These are phyloP conservation scores for Pseudozyma pruni DNA, from an alignment of 1,284 basidiomycete species.

Conservation along the genomic window DNA sequence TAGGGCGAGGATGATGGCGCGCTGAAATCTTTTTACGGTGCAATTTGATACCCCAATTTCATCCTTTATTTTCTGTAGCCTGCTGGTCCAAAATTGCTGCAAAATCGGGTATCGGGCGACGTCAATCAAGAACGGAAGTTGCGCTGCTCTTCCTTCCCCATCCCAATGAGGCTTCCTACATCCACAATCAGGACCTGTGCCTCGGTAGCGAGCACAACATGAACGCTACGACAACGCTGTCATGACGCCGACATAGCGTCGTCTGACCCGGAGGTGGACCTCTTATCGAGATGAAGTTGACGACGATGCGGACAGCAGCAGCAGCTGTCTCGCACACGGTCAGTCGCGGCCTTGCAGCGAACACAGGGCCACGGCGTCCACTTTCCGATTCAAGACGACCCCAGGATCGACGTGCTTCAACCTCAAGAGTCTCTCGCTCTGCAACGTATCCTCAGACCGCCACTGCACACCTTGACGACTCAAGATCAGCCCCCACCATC, in stretches of 20 bases:
- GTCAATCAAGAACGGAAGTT: too few relatives aligned
- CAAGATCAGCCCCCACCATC: too few relatives aligned
- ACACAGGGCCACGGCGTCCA: constrained; percentile 1
- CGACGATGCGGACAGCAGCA: constrained; percentile 1
- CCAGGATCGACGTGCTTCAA: neutral
- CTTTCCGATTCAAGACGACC: neutral
- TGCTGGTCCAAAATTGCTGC: too few relatives aligned
- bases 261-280: too few relatives aligned
- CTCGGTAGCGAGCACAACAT: too few relatives aligned
- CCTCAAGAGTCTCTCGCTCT: neutral
- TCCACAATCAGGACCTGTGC: too few relatives aligned
- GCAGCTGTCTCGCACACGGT: constrained; percentile 7
- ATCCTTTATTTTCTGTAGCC: too few relatives aligned
- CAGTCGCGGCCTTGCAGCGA: neutral
- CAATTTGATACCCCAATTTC: neutral
- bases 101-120: too few relatives aligned
- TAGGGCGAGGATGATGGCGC: neutral
- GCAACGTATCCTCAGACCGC: neutral
- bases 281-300: constrained; percentile 2
- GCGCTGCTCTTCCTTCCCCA: too few relatives aligned
- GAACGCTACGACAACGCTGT: neutral
- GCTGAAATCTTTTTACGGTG: neutral
- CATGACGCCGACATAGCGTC: neutral
- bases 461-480: neutral
- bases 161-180: too few relatives aligned